A percentile compares a stretch with the other conserved stretches of the same genome.
These are phyloP conservation scores for Capsicum rhomboideum DNA, from an alignment of 257 asterid genomes.

Conservation along the genomic window DNA sequence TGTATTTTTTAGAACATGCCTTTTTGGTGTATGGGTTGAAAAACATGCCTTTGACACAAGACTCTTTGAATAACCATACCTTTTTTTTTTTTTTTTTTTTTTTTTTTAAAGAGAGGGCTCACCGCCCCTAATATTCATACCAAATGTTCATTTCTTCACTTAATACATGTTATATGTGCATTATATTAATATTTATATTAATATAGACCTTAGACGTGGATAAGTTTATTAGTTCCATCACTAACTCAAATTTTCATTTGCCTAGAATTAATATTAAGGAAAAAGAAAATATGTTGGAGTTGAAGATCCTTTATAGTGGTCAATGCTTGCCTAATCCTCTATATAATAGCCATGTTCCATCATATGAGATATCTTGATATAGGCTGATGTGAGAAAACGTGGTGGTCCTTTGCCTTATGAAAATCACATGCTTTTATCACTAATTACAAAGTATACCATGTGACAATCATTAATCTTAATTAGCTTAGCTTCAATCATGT, in stretches of 20 bases:
- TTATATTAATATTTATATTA: too few relatives aligned
- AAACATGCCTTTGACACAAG: too few relatives aligned
- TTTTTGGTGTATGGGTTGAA: too few relatives aligned
- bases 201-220: too few relatives aligned
- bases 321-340: background rate
- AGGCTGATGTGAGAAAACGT: background rate
- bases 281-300: background rate
- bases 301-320: background rate
- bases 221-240: too few relatives aligned
- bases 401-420: background rate
- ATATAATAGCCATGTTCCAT: background rate
- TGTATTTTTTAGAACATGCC: too few relatives aligned
- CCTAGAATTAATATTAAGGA: background rate
- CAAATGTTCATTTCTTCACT: too few relatives aligned
- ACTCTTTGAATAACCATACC: too few relatives aligned
- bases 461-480: background rate
- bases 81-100: too few relatives aligned
- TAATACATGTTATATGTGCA: too few relatives aligned
- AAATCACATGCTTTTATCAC: background rate
- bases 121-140: too few relatives aligned
- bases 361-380: background rate
- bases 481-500: background rate
- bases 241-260: background rate
- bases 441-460: background rate
- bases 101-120: too few relatives aligned